These are phyloP conservation scores for Geotrichum fermentans DNA, from an alignment of 1,139 yeast genomes.

Conservation along the genomic window DNA sequence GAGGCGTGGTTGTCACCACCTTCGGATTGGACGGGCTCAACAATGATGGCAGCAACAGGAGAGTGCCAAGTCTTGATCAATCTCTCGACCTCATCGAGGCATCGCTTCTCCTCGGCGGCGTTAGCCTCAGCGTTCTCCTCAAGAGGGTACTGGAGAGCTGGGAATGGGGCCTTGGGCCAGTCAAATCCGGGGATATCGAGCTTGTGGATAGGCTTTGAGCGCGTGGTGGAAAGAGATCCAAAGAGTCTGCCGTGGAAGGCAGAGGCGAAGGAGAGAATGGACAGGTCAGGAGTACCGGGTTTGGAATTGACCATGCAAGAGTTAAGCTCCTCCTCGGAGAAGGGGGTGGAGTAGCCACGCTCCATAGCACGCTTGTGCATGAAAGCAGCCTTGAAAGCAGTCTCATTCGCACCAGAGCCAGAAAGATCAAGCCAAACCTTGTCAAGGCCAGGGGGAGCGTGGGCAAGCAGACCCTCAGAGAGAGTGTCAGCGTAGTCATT, in stretches of 20 bases:
- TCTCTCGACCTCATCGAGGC: constrained; percentile 55
- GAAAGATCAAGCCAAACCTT: constrained; percentile 69
- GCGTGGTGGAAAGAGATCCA: constrained; percentile 72
- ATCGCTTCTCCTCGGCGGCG: constrained; percentile 60
- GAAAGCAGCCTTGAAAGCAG: constrained; percentile 80
- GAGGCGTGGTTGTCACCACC: constrained; percentile 88
- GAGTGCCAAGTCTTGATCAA: constrained; percentile 52
- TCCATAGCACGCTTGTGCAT: constrained; percentile 63
- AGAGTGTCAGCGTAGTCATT: constrained; percentile 55
- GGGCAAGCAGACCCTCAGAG: constrained; percentile 50
- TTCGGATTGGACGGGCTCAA: constrained; percentile 81
- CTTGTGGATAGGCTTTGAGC: constrained; percentile 80
- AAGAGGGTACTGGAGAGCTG: constrained; percentile 67
- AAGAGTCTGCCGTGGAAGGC: constrained; percentile 82
- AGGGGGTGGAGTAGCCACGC: constrained; percentile 47
- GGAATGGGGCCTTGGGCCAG: constrained; percentile 86
- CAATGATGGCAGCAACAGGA: constrained; percentile 71
- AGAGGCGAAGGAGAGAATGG: constrained; percentile 64
- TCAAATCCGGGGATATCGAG: constrained; percentile 77
- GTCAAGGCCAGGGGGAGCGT: constrained; percentile 67
- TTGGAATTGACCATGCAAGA: constrained; percentile 62
- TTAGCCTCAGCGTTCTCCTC: constrained; percentile 53
- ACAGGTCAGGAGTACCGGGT: constrained; percentile 72
- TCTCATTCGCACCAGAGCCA: constrained; percentile 81
- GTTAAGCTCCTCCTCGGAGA: constrained; percentile 56